Conservation (phyloP, 805 yeast genomes). For the Vanderwaltozyma verrucispora region DNA sequence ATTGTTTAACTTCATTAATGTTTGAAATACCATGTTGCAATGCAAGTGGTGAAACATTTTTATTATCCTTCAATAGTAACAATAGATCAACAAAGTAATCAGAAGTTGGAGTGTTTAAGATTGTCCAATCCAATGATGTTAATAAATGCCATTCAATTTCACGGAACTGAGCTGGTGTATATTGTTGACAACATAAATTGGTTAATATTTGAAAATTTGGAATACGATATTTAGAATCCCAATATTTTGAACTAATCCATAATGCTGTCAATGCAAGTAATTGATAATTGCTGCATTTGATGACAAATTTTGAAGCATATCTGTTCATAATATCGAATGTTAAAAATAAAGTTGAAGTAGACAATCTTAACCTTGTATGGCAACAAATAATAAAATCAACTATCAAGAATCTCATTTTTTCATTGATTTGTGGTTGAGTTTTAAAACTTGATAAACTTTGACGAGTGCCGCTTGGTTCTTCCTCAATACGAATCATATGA, state of each 20-base stretch:
- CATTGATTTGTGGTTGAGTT: conserved; percentile 33
- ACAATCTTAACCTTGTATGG: conserved; percentile 51
- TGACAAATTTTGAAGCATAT: conserved; percentile 72
- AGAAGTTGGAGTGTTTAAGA: conserved; percentile 45
- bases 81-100: conserved; percentile 54
- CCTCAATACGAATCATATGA: conserved; percentile 26
- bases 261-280: conserved; percentile 76
- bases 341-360: conserved; percentile 53
- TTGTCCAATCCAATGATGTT: conserved; percentile 53
- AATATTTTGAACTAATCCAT: conserved; percentile 80
- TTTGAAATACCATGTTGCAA: conserved; percentile 7
- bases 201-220: conserved; percentile 43
- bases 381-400: conserved; percentile 74
- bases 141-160: conserved; percentile 63
- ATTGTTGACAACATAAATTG: conserved; percentile 48
- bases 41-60: conserved; percentile 8
- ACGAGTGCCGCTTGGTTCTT: conserved; percentile 11
- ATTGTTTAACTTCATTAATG: conserved; percentile 40
- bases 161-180: conserved; percentile 44
- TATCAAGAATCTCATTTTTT: conserved; percentile 59
- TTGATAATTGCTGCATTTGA: conserved; percentile 75
- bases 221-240: conserved; percentile 57
- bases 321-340: conserved; percentile 71
- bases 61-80: conserved; percentile 21
- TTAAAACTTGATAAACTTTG: conserved; percentile 22